phyloP scores from a whole-genome alignment of 495 filamentous ascomycete species.

The Echria macrotheca region DNA sequence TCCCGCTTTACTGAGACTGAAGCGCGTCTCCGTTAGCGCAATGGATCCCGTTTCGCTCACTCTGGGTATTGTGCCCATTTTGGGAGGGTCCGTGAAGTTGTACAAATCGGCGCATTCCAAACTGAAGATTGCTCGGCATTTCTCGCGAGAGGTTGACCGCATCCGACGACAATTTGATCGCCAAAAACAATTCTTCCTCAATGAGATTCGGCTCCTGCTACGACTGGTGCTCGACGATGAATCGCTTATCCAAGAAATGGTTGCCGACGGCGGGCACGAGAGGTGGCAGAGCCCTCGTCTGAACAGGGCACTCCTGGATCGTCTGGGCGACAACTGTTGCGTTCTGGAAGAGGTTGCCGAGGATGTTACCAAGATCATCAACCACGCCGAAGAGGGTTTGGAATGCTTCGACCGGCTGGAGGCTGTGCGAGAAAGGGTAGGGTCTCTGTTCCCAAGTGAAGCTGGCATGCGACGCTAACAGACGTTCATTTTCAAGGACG shows the following conservation, averaged over 20 bases:
- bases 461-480: neutral
- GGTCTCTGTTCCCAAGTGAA: neutral
- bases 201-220: conserved; percentile 15
- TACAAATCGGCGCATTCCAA: conserved; percentile 6
- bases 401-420: conserved; percentile 7
- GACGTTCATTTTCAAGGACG: neutral
- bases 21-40: neutral
- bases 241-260: conserved; percentile 8
- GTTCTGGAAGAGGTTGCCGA: conserved; percentile 1
- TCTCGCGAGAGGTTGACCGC: conserved; percentile 8
- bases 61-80: conserved; percentile 13
- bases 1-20: neutral
- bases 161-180: conserved; percentile 9
- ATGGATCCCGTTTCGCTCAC: conserved; percentile 16
- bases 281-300: conserved; percentile 9
- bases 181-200: conserved; percentile 16
- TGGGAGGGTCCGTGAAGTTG: neutral
- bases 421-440: conserved; percentile 3
- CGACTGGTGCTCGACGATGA: conserved; percentile 9
- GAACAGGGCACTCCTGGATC: neutral
- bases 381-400: neutral
- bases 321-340: conserved; percentile 1
- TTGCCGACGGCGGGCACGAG: conserved; percentile 1
- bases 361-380: conserved; percentile 2
- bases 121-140: conserved; percentile 13